Conservation (phyloP, 805 yeast species). For the Sugiyamaella mastotermitis region DNA sequence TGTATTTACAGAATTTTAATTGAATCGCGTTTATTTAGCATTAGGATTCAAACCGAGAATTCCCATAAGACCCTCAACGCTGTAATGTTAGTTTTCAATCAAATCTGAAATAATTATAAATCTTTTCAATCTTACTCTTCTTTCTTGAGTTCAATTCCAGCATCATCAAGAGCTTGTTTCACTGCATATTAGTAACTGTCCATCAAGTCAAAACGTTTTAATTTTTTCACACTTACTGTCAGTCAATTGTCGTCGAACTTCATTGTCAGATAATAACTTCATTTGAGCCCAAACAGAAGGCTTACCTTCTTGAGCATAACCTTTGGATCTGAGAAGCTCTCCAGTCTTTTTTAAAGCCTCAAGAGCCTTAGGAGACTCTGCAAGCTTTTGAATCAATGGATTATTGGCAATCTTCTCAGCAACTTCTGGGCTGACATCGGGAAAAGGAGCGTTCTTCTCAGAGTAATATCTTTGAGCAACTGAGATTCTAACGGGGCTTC, state of each 20-base stretch:
- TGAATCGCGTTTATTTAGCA: background rate
- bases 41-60: conserved; percentile 8
- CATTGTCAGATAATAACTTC: conserved; percentile 26
- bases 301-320: conserved; percentile 21
- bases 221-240: conserved; percentile 15
- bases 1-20: conserved; percentile 1
- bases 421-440: conserved; percentile 7
- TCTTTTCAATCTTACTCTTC: conserved; percentile 23
- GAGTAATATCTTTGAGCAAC: too few species aligned
- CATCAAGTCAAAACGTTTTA: background rate
- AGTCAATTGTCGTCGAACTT: conserved; percentile 22
- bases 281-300: conserved; percentile 20
- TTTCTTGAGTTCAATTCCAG: conserved; percentile 18
- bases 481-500: too few species aligned
- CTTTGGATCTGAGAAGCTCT: conserved; percentile 21
- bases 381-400: conserved; percentile 18
- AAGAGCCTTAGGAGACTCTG: conserved; percentile 20
- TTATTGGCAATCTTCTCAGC: conserved; percentile 12
- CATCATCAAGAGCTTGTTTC: conserved; percentile 15
- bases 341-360: conserved; percentile 19
- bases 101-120: background rate
- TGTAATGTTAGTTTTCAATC: conserved; percentile 1
- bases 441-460: too few species aligned
- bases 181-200: conserved; percentile 4
- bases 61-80: conserved; percentile 14